Base-by-base conservation (phyloP, 345 rosid genomes). In the Physaria fendleri region DNA sequence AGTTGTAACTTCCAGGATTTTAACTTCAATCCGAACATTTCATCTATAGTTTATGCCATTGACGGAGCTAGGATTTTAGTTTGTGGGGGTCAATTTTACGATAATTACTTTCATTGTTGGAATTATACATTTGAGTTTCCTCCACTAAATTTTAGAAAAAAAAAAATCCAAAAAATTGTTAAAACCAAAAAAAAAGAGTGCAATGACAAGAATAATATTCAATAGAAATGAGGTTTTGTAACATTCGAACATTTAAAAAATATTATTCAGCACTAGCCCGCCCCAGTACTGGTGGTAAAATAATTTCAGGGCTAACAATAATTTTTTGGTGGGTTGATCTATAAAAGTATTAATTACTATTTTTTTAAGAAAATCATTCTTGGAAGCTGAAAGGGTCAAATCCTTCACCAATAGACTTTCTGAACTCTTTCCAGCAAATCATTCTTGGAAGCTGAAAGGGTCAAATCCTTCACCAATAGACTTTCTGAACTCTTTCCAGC, bases 401-500 rank as follows among this genome's bases (percentile, higher is more conserved):
- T 22, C 76, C 76, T 53, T 65, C 68, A 32, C 76, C 76, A 14
- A 72, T 65, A 24, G 76, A 65, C 32, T 72, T 72, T 53, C 76
- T 65, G 46, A 72, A n/a, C n/a, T 10, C 29, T 28, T 35, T 2
- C 20, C 6, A 18, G 33, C 29, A 2, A 22, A 32, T 32, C 37
- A 70, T 5, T 41, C 74, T 32, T 44, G 53, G 42, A 65, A 71
- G 21, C 52, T 54, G 38, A 44, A 59, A 53, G 76, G 76, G 33
- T 72, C 67, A 65, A 72, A 50, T 22, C 76, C 76, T 53, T 65
- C 68, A 32, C 76, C 76, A 14, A 72, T 65, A 24, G 76, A 65
- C 32, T 72, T 72, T 53, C 76, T 65, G 46, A 72, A 72, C 32
- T 58, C 76, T 72, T 72, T 72, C 76, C 76, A 72, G 46, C 44